Percentiles rank a stretch among this genome's conserved stretches.
Conservation (phyloP, 2,329 filamentous ascomycete species). For the Ascochyta clinopodiicola region DNA sequence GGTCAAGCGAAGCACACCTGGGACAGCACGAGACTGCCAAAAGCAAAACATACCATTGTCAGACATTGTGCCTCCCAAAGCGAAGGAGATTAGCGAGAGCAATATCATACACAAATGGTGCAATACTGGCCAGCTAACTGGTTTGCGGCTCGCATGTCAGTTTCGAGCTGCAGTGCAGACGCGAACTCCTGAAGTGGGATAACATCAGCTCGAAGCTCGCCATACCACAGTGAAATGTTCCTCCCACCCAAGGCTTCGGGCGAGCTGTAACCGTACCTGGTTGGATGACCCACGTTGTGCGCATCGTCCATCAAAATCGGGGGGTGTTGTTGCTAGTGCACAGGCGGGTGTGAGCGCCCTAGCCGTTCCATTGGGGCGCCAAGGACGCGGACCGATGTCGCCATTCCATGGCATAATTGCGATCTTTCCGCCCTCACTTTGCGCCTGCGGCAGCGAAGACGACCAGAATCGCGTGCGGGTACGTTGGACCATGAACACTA, state of each 20-base stretch:
- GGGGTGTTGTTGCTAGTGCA: slow-evolving; percentile 3
- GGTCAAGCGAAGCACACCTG: slow-evolving; percentile 1
- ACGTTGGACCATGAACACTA: background rate
- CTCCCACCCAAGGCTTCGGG: background rate
- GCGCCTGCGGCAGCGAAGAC: slow-evolving; percentile 6
- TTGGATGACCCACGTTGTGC: slow-evolving; percentile 2
- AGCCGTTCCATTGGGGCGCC: slow-evolving; percentile 7
- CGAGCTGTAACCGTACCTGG: background rate
- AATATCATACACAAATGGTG: background rate
- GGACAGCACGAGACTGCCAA: background rate
- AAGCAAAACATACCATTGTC: slow-evolving; percentile 7
- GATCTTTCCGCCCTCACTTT: slow-evolving; percentile 4
- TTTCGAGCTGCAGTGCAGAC: background rate
- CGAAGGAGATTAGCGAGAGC: background rate
- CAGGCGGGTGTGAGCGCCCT: slow-evolving; percentile 7
- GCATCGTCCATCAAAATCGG: background rate
- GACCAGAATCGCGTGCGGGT: background rate
- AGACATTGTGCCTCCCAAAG: background rate
- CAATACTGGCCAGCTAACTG: background rate
- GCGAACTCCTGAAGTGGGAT: background rate
- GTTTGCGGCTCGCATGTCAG: background rate
- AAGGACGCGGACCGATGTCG: slow-evolving; percentile 14
- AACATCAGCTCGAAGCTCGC: background rate
- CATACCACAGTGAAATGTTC: slow-evolving; percentile 7
- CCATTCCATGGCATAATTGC: slow-evolving; percentile 19